Percentiles rank a stretch among this genome's conserved stretches.
phyloP scores from a whole-genome alignment of 2,329 filamentous ascomycete species.

The Aureobasidium sp. region DNA sequence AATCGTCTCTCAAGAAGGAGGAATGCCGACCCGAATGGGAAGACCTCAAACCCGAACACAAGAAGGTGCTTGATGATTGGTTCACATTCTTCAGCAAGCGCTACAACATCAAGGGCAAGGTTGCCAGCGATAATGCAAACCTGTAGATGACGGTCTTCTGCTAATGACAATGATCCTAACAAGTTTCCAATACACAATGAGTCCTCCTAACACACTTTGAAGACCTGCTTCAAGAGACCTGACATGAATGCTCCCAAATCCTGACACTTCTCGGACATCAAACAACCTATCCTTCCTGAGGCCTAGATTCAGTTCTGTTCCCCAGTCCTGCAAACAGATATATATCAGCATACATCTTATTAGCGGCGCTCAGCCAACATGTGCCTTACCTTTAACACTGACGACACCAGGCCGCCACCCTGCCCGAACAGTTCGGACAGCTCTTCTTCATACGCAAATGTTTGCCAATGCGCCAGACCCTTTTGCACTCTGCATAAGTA shows the following conservation, averaged over 20 bases:
- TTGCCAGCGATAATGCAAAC: slow-evolving; percentile 20
- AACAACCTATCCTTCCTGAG: no score
- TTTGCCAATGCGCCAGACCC: not conserved
- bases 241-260: no score
- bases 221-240: no score
- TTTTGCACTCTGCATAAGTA: slow-evolving; percentile 9
- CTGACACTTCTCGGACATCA: no score
- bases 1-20: slow-evolving; percentile 76
- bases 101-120: slow-evolving; percentile 76
- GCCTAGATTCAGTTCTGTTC: no score
- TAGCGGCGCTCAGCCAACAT: not conserved
- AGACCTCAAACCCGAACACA: slow-evolving; percentile 76
- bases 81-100: slow-evolving; percentile 92
- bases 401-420: slow-evolving; percentile 7
- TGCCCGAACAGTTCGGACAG: slow-evolving; percentile 6
- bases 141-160: not conserved
- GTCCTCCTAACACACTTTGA: no score
- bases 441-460: not conserved
- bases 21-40: slow-evolving; percentile 79
- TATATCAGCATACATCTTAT: no score
- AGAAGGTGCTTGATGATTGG: slow-evolving; percentile 83
- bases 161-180: not conserved
- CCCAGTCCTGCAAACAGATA: not conserved
- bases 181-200: not conserved
- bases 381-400: not conserved